A percentile compares a stretch with the other conserved stretches of the same genome.
These are phyloP conservation scores for Aechmea fasciata DNA, from an alignment of 176 grass and related monocot genomes.

Conservation along the genomic window DNA sequence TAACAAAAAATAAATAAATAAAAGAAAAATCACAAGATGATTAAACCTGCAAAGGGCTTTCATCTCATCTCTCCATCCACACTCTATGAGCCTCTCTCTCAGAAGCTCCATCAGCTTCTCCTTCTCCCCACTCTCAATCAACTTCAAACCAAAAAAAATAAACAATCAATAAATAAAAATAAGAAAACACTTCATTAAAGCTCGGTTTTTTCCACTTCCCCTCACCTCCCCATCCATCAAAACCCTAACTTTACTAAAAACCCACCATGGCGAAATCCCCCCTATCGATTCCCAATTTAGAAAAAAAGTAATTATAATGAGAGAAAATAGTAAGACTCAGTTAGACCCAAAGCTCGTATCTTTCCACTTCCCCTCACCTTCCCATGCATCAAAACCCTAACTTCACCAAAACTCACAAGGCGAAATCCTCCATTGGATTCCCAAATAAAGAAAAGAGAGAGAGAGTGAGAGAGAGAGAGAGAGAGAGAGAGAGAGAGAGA, in stretches of 20 bases:
- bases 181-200: not conserved
- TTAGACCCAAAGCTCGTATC: not conserved
- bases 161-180: not conserved
- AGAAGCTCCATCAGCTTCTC: conserved; percentile 97
- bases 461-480: not conserved
- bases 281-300: not conserved
- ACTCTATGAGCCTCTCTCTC: conserved; percentile 85
- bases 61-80: conserved; percentile 97
- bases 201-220: not conserved
- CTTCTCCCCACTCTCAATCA: conserved; percentile 97
- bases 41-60: conserved; percentile 91
- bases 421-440: not conserved
- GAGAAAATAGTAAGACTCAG: not conserved
- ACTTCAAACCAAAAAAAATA: conserved; percentile 51
- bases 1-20: conserved; percentile 2
- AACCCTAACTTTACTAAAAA: not conserved
- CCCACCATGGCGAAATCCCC: not conserved
- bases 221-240: not conserved
- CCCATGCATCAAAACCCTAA: not conserved
- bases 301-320: not conserved
- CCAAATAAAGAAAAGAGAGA: not conserved
- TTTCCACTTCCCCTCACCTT: not conserved
- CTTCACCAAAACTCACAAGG: not conserved
- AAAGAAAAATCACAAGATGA: conserved; percentile 7
- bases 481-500: not conserved